A percentile compares a stretch with the other conserved stretches of the same genome.
Conservation (phyloP, 768 basidiomycete species). For the Termitomyces eurrhizus region DNA sequence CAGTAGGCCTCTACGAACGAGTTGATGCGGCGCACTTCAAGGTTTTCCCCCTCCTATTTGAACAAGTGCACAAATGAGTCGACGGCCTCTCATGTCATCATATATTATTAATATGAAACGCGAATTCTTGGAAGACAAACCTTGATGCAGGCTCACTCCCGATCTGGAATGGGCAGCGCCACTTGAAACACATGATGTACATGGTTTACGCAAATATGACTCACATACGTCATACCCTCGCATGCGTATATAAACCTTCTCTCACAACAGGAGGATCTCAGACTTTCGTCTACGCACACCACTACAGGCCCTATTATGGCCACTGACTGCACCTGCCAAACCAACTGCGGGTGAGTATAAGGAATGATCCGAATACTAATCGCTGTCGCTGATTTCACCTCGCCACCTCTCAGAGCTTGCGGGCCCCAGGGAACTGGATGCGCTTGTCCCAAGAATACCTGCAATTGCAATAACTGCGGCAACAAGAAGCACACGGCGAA, state of each 20-base stretch:
- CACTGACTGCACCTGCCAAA: conserved; percentile 28
- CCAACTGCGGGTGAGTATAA: conserved; percentile 24
- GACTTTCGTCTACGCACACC: background rate
- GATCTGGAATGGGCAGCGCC: background rate
- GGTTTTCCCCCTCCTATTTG: background rate
- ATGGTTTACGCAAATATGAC: conserved; percentile 2
- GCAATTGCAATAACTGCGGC: conserved; percentile 30
- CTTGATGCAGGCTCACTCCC: background rate
- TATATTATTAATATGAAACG: background rate
- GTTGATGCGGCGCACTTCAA: background rate
- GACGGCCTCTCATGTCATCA: background rate
- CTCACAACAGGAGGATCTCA: background rate
- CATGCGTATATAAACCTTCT: conserved; percentile 1
- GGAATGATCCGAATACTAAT: background rate
- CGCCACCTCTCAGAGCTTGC: conserved; percentile 25
- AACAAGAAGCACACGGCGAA: conserved; percentile 36
- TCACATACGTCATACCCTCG: conserved; percentile 9
- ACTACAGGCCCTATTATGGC: conserved; percentile 15
- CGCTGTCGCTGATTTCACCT: background rate
- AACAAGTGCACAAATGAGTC: background rate
- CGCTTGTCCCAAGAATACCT: conserved; percentile 30
- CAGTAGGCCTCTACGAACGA: background rate
- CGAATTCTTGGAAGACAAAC: background rate
- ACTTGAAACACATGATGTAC: conserved; percentile 2
- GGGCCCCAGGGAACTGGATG: conserved; percentile 35